Base-by-base conservation (phyloP, 2,329 filamentous ascomycete species). In the Fusarium kyushuense region DNA sequence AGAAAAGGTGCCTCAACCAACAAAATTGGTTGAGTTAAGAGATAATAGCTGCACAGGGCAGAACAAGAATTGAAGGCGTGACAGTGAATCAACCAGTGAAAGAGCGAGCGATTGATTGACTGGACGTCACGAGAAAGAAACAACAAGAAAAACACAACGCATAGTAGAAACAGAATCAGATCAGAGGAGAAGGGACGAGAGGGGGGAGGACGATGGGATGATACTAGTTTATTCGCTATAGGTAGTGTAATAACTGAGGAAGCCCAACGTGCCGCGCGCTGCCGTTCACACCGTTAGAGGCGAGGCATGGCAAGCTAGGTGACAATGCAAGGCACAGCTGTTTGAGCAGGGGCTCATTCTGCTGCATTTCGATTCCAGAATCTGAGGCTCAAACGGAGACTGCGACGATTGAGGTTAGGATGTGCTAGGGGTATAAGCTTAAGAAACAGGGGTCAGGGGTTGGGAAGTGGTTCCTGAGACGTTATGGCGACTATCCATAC, bases 381-480 rank as follows among this genome's bases (percentile, higher is more conserved):
- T 64, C 69, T 70, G 67, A 73, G 69, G 58, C 71, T 73, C 71
- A 72, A 69, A 72, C 71, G 62, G 67, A 48, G 59, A 53, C 58
- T 73, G 69, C 60, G 61, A 69, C 68, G 53, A 51, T 58, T 66
- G 65, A 65, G 63, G 71, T 71, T 72, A 69, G 61, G 46, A 57
- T 47, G 45, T 29, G 47, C 54, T 57, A 60, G 67, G 69, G 65
- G 47, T 36, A 45, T 49, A 49, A 55, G 45, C 12, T 48, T 12
- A n/a, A 36, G 33, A 29, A 36, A 33, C 57, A 54, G 58, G 66
- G 60, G 55, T 55, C 59, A 60, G 47, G 67, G 63, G 57, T 54
- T 49, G 29, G 19, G 35, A 30, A 16, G 54, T 41, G 49, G 56
- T 58, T 55, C 38, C 51, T 63, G 65, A 60, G 65, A 71, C 57